These are phyloP conservation scores for Austroboletus novae-zelandiae DNA, from an alignment of 1,284 basidiomycete species.

Conservation along the genomic window DNA sequence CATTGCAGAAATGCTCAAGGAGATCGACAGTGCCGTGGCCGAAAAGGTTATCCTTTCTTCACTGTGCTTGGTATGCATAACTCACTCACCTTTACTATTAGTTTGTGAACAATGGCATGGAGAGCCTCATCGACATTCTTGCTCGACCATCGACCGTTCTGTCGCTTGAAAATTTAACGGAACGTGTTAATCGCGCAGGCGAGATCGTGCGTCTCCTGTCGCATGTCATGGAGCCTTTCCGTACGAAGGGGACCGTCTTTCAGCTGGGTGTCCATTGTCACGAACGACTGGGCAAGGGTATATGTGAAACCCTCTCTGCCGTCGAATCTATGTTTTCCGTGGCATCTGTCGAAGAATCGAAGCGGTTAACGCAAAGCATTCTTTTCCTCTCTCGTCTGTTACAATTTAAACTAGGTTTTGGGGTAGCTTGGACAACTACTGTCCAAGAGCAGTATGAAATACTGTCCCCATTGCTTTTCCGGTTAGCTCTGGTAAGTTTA, in stretches of 20 bases:
- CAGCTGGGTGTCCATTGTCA: slow-evolving; percentile 53
- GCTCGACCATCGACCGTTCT: slow-evolving; percentile 34
- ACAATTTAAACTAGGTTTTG: slow-evolving; percentile 71
- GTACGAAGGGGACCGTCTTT: slow-evolving; percentile 44
- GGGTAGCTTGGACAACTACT: slow-evolving; percentile 53
- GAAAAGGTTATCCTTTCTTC: slow-evolving; percentile 49
- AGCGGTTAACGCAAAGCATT: slow-evolving; percentile 32
- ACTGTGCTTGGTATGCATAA: background rate
- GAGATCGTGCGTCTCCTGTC: slow-evolving; percentile 70
- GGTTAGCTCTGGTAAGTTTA: slow-evolving; percentile 54
- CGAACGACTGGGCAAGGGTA: slow-evolving; percentile 49
- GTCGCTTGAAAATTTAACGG: slow-evolving; percentile 31
- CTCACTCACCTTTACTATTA: slow-evolving; percentile 25
- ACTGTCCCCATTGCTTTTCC: slow-evolving; percentile 48
- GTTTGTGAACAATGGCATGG: slow-evolving; percentile 76
- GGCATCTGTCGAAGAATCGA: slow-evolving; percentile 9
- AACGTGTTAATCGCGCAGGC: slow-evolving; percentile 53
- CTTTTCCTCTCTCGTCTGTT: slow-evolving; percentile 61
- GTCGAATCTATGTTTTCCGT: slow-evolving; percentile 39
- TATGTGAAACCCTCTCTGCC: slow-evolving; percentile 45
- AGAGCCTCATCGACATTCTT: slow-evolving; percentile 60
- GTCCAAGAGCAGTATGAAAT: slow-evolving; percentile 46
- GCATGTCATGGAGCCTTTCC: slow-evolving; percentile 63
- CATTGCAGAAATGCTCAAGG: slow-evolving; percentile 72
- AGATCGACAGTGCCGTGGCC: slow-evolving; percentile 61